phyloP scores from a whole-genome alignment of 176 grass and related monocot species.

The Dendrocalamus sinicus region DNA sequence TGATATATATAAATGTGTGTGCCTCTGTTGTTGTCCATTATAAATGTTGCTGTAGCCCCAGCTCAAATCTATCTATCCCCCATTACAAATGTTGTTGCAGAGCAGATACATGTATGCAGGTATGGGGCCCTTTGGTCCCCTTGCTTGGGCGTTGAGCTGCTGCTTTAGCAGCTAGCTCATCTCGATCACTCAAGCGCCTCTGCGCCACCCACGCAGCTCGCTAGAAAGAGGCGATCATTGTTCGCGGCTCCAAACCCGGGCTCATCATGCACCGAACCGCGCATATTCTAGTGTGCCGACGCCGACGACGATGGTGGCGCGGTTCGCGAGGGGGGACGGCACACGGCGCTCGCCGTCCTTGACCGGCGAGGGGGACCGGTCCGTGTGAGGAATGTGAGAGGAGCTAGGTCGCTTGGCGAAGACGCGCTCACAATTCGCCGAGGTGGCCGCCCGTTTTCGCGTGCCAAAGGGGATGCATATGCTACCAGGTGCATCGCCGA shows the following conservation, averaged over 20 bases:
- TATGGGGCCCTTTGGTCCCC: conserved; percentile 31
- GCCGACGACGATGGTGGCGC: conserved; percentile 3
- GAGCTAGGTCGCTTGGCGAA: not conserved
- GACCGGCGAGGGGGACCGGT: conserved; percentile 13
- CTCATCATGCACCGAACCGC: not conserved
- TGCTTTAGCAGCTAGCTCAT: conserved; percentile 48
- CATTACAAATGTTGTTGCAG: conserved; percentile 1
- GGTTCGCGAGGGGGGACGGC: not conserved
- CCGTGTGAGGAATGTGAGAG: not conserved
- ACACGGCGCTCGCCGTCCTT: conserved; percentile 36
- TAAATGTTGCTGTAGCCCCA: not conserved
- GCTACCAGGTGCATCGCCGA: not conserved
- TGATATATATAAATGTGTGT: too few species aligned
- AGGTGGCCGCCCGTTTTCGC: not conserved
- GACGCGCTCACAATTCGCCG: conserved; percentile 14
- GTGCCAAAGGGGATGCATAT: not conserved
- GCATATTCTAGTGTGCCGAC: not conserved
- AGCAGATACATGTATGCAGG: not conserved
- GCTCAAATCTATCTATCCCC: not conserved
- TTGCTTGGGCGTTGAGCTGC: conserved; percentile 25
- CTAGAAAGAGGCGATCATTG: conserved; percentile 47
- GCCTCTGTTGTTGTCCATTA: not conserved
- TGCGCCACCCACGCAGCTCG: not conserved
- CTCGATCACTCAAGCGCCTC: conserved; percentile 1
- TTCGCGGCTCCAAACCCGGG: conserved; percentile 19